Evolutionary conservation across 1,284 basidiomycete species (phyloP).

Genomic region (Sporisorium sorghi): DNA sequence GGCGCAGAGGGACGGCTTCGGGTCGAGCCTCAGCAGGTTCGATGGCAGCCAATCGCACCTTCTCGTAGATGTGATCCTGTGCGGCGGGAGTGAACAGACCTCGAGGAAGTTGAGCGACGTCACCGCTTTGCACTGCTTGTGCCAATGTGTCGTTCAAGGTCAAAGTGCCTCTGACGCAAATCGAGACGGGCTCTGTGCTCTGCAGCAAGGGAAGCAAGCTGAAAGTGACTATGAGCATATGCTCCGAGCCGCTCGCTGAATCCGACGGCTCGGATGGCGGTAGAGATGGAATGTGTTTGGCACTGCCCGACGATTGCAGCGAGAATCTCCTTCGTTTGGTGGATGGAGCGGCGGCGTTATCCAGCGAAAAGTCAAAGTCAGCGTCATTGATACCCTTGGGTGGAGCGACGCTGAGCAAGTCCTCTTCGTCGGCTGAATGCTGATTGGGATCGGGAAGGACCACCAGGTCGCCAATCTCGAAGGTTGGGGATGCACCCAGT

Average conservation of each 20-base stretch:
- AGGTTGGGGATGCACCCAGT: background rate
- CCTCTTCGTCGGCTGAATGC: slow-evolving; percentile 31
- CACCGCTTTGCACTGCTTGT: background rate
- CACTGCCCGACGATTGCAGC: slow-evolving; percentile 33
- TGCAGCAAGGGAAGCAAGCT: slow-evolving; percentile 37
- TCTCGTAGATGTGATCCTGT: slow-evolving; percentile 3
- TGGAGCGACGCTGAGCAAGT: slow-evolving; percentile 38
- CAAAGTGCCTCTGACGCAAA: slow-evolving; percentile 18
- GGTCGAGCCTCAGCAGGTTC: background rate
- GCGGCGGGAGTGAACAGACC: slow-evolving; percentile 16
- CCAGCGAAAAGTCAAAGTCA: slow-evolving; percentile 44
- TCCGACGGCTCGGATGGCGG: slow-evolving; percentile 25
- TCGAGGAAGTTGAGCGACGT: slow-evolving; percentile 8
- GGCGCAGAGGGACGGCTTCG: too few species aligned
- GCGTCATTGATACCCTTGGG: slow-evolving; percentile 39
- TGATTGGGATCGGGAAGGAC: slow-evolving; percentile 23
- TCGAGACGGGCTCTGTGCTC: slow-evolving; percentile 16
- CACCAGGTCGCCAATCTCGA: slow-evolving; percentile 30
- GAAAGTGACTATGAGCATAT: slow-evolving; percentile 25
- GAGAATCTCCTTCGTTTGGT: slow-evolving; percentile 43
- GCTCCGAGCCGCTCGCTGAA: background rate
- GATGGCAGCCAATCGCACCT: background rate
- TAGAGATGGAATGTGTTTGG: slow-evolving; percentile 8
- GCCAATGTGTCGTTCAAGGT: background rate
- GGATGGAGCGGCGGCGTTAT: slow-evolving; percentile 17